phyloP scores from a whole-genome alignment of 371 early-diverging fungal species.

The Rhizopus stolonifer region DNA sequence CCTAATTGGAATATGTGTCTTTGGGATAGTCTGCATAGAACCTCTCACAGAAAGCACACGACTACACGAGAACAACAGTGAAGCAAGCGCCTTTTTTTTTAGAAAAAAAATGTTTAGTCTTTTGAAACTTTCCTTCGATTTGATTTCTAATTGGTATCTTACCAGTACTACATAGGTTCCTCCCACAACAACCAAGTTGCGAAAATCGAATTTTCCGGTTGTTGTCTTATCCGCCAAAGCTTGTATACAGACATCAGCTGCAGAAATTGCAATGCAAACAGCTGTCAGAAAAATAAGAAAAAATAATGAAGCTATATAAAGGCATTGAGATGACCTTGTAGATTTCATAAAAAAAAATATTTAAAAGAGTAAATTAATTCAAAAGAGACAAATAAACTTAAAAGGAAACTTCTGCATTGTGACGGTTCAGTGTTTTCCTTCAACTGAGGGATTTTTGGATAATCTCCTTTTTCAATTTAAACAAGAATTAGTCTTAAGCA shows the following conservation, averaged over 20 bases:
- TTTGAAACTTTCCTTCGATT: too few relatives aligned
- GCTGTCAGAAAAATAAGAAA: slow-evolving; percentile 41
- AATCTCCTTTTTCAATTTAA: too few relatives aligned
- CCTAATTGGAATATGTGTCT: slow-evolving; percentile 67
- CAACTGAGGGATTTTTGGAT: too few relatives aligned
- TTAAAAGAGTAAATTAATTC: too few relatives aligned
- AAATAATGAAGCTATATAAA: slow-evolving; percentile 43
- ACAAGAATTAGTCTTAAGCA: too few relatives aligned
- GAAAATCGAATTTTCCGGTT: slow-evolving; percentile 41
- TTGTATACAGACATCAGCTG: slow-evolving; percentile 64
- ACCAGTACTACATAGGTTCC: slow-evolving; percentile 53
- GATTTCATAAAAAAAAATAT: slow-evolving; percentile 20
- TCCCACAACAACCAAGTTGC: slow-evolving; percentile 58
- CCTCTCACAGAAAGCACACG: slow-evolving; percentile 58
- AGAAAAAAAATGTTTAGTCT: too few relatives aligned
- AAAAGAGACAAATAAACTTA: too few relatives aligned
- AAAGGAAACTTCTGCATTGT: too few relatives aligned
- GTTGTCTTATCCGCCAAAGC: slow-evolving; percentile 46
- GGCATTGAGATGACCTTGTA: slow-evolving; percentile 19
- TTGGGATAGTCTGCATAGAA: slow-evolving; percentile 66
- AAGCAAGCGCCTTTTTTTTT: slow-evolving; percentile 30
- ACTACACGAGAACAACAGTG: slow-evolving; percentile 57
- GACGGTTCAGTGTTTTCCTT: too few relatives aligned
- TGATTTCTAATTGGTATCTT: too few relatives aligned
- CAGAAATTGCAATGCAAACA: slow-evolving; percentile 59